Conservation (phyloP, 306 rosid genomes). For the Astragalus membranaceus region DNA sequence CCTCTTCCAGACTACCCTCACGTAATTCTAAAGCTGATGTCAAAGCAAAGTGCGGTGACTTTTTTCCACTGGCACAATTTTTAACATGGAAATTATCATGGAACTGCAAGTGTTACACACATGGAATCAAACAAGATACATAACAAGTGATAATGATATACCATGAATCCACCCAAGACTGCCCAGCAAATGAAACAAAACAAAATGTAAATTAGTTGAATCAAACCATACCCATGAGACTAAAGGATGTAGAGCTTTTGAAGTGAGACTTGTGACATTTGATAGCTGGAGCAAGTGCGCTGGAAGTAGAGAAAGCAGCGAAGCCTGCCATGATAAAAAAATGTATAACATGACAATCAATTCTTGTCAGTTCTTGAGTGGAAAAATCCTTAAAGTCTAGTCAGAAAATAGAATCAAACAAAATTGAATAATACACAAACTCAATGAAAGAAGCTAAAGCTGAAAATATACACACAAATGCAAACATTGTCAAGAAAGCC, state of each 20-base stretch:
- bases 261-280: slow-evolving; percentile 44
- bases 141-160: background rate
- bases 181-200: slow-evolving; percentile 13
- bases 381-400: background rate
- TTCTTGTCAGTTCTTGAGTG: background rate
- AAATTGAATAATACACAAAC: background rate
- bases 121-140: slow-evolving; percentile 24
- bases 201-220: slow-evolving; percentile 8
- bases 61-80: slow-evolving; percentile 32
- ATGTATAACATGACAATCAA: slow-evolving; percentile 18
- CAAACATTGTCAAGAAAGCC: background rate
- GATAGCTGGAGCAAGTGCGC: slow-evolving; percentile 45
- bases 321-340: slow-evolving; percentile 62
- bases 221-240: slow-evolving; percentile 67
- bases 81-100: slow-evolving; percentile 61
- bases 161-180: slow-evolving; percentile 7
- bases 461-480: background rate
- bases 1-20: slow-evolving; percentile 94
- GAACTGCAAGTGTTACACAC: slow-evolving; percentile 49
- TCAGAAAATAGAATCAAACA: background rate
- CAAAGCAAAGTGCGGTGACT: slow-evolving; percentile 7
- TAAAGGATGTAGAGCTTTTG: slow-evolving; percentile 55
- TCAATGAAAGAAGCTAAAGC: background rate
- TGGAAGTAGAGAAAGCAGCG: slow-evolving; percentile 89
- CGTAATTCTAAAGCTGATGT: slow-evolving; percentile 31